A percentile compares a stretch with the other conserved stretches of the same genome.
Evolutionary conservation across 2,329 filamentous ascomycete genomes (phyloP).

Genomic region (Arthrinium phaeospermum): DNA sequence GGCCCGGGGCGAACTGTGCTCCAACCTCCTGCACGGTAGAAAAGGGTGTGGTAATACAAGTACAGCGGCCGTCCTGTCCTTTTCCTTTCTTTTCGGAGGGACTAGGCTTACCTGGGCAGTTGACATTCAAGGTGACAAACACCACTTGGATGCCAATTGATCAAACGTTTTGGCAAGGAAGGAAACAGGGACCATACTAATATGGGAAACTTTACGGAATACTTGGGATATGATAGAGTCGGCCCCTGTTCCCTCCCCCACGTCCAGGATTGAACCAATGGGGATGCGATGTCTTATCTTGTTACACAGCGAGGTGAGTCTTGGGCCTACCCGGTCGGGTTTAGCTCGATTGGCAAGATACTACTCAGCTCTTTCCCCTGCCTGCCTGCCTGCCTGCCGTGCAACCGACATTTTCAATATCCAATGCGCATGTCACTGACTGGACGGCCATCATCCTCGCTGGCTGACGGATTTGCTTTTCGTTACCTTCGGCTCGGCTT

Average conservation of each 20-base stretch:
- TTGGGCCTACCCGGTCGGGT: not conserved
- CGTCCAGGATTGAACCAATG: not conserved
- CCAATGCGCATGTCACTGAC: not conserved
- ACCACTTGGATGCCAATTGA: not conserved
- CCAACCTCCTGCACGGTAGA: not conserved
- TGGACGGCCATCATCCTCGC: not conserved
- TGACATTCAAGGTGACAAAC: not conserved
- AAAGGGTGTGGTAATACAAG: not conserved
- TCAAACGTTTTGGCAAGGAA: not conserved
- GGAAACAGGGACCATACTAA: not conserved
- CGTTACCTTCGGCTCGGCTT: not conserved
- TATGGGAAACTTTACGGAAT: not conserved
- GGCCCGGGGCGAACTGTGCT: not conserved
- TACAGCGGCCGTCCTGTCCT: not conserved
- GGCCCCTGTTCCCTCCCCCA: not conserved
- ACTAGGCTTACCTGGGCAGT: not conserved
- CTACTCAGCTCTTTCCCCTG: not conserved
- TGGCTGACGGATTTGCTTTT: not conserved
- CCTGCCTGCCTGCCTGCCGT: not conserved
- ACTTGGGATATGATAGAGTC: not conserved
- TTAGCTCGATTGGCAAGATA: not conserved
- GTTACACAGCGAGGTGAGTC: slow-evolving; percentile 4
- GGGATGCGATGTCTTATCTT: not conserved
- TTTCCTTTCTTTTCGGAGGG: not conserved
- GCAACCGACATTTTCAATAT: not conserved